These are phyloP conservation scores for Pecoramyces ruminantium DNA, from an alignment of 192 early-diverging fungal genomes.

Conservation along the genomic window DNA sequence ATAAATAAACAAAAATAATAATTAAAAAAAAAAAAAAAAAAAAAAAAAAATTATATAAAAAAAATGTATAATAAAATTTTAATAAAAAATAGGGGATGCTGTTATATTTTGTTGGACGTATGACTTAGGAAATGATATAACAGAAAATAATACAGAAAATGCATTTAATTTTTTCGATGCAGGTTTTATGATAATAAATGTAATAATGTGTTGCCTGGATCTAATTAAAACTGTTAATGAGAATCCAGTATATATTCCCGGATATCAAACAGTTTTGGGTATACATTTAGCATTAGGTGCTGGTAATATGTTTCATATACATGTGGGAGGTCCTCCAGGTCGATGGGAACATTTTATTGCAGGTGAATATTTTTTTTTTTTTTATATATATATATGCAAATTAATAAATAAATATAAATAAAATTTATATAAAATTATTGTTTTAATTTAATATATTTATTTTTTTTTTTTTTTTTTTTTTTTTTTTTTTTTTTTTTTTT, in stretches of 20 bases:
- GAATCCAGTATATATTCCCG: background rate
- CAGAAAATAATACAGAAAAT: background rate
- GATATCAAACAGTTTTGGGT: constrained; percentile 1
- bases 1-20: too few relatives aligned
- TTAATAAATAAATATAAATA: too few relatives aligned
- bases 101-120: background rate
- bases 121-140: background rate
- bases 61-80: background rate
- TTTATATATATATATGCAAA: too few relatives aligned
- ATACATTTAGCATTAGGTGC: constrained; percentile 34
- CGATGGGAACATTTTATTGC: constrained; percentile 37
- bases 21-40: background rate
- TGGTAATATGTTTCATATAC: constrained; percentile 22
- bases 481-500: too few relatives aligned
- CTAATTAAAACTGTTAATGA: background rate
- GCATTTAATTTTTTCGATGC: background rate
- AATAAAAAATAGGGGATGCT: background rate
- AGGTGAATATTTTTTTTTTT: constrained; percentile 7
- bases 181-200: background rate
- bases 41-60: background rate
- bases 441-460: too few relatives aligned
- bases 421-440: too few relatives aligned
- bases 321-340: constrained; percentile 19
- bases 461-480: too few relatives aligned
- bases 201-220: background rate